phyloP scores from a whole-genome alignment of 768 basidiomycete genomes.

The Boletus fagicola region DNA sequence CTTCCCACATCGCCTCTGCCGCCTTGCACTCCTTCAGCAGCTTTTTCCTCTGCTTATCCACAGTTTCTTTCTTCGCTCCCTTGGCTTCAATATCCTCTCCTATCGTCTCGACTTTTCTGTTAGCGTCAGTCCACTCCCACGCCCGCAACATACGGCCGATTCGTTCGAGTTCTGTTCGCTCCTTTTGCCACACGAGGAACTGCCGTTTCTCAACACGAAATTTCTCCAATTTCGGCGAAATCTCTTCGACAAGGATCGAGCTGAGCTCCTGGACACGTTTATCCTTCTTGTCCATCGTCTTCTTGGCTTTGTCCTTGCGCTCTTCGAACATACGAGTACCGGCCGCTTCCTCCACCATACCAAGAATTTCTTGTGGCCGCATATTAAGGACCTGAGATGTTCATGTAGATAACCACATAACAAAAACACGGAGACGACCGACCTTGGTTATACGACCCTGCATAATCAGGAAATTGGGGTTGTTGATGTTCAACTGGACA shows the following conservation, averaged over 20 bases:
- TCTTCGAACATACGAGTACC: constrained; percentile 99
- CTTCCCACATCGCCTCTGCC: constrained; percentile 64
- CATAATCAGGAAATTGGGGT: constrained; percentile 99
- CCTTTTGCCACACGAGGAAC: constrained; percentile 89
- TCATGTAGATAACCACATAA: background rate
- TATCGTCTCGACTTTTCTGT: constrained; percentile 52
- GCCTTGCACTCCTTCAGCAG: constrained; percentile 52
- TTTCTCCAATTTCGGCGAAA: constrained; percentile 90
- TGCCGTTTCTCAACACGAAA: constrained; percentile 86
- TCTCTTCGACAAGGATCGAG: constrained; percentile 79
- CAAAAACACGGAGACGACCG: constrained; percentile 7
- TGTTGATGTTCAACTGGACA: constrained; percentile 98
- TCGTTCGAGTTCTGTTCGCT: constrained; percentile 81
- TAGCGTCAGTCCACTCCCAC: constrained; percentile 78
- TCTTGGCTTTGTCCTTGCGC: constrained; percentile 92
- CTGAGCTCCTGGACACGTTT: constrained; percentile 91
- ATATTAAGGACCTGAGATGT: constrained; percentile 77
- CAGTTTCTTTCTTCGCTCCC: constrained; percentile 45
- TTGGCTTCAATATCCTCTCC: constrained; percentile 53
- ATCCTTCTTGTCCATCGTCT: constrained; percentile 96
- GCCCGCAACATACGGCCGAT: constrained; percentile 80
- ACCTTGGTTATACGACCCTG: constrained; percentile 99
- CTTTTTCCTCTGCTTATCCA: constrained; percentile 49
- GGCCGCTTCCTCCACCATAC: constrained; percentile 98
- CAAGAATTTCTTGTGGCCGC: constrained; percentile 95